These are phyloP conservation scores for Tricholoma matsutake DNA, from an alignment of 768 basidiomycete species.

Conservation along the genomic window DNA sequence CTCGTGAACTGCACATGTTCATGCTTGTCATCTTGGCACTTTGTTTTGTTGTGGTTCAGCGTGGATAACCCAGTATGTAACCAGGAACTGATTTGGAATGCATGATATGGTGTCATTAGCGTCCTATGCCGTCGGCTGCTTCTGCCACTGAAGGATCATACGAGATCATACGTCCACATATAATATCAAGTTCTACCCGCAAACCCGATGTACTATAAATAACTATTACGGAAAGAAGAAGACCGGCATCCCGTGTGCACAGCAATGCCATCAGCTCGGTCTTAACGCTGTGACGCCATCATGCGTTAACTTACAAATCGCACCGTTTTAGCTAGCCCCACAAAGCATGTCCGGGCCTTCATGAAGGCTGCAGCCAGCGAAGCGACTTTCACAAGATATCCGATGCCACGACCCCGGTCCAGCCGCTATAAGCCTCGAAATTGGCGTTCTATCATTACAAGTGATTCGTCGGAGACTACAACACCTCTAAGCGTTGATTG, in stretches of 20 bases:
- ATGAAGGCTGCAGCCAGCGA: not conserved
- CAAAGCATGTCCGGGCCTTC: not conserved
- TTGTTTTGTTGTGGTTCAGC: constrained; percentile 4
- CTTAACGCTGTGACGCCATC: no score
- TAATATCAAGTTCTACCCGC: no score
- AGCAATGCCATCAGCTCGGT: no score
- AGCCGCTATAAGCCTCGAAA: constrained; percentile 1
- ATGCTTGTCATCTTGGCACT: constrained; percentile 8
- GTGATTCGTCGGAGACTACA: constrained; percentile 1
- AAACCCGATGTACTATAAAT: no score
- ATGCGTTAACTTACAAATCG: not conserved
- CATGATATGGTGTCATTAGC: no score
- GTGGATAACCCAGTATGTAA: not conserved
- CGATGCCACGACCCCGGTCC: not conserved
- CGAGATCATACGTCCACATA: no score
- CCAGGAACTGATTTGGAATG: not conserved
- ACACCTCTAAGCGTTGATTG: constrained; percentile 4
- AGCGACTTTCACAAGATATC: not conserved
- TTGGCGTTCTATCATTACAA: not conserved
- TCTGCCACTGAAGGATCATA: no score
- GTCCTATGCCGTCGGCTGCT: no score
- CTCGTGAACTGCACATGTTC: constrained; percentile 10
- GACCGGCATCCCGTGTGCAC: no score
- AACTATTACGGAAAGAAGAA: no score
- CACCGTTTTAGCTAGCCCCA: not conserved